Conservation (phyloP, 768 basidiomycete genomes). For the Tulasnella sp. region DNA sequence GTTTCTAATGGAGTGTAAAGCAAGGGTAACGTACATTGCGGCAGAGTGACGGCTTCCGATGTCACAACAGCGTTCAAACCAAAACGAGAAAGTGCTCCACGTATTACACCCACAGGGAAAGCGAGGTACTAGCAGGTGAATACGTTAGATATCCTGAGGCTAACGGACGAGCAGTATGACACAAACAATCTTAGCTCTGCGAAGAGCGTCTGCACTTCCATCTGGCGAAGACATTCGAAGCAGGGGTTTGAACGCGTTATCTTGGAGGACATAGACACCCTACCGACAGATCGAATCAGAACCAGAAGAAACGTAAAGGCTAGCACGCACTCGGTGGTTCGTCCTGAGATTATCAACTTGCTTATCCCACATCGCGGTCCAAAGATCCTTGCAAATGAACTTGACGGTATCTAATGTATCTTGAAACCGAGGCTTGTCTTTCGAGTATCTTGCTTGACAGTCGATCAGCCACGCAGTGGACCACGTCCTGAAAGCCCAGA, state of each 20-base stretch:
- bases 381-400: slow-evolving; percentile 96
- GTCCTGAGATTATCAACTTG: slow-evolving; percentile 94
- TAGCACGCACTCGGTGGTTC: slow-evolving; percentile 72
- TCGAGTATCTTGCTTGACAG: slow-evolving; percentile 56
- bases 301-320: not conserved
- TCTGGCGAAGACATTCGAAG: slow-evolving; percentile 76
- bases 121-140: slow-evolving; percentile 61
- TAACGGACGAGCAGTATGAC: not conserved
- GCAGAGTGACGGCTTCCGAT: slow-evolving; percentile 74
- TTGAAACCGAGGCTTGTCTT: slow-evolving; percentile 67
- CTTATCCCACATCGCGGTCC: slow-evolving; percentile 87
- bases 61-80: slow-evolving; percentile 72
- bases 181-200: slow-evolving; percentile 65
- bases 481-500: not conserved
- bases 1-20: not conserved
- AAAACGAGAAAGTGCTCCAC: slow-evolving; percentile 73
- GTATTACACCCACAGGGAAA: slow-evolving; percentile 78
- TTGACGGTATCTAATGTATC: slow-evolving; percentile 90
- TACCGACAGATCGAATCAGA: slow-evolving; percentile 36
- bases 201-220: slow-evolving; percentile 68
- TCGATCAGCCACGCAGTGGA: not conserved
- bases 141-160: not conserved
- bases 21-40: slow-evolving; percentile 63
- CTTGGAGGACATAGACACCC: slow-evolving; percentile 93
- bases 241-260: slow-evolving; percentile 85